Evolutionary conservation across 2,329 filamentous ascomycete species (phyloP).

Genomic region (Pseudodiploospora longispora): DNA sequence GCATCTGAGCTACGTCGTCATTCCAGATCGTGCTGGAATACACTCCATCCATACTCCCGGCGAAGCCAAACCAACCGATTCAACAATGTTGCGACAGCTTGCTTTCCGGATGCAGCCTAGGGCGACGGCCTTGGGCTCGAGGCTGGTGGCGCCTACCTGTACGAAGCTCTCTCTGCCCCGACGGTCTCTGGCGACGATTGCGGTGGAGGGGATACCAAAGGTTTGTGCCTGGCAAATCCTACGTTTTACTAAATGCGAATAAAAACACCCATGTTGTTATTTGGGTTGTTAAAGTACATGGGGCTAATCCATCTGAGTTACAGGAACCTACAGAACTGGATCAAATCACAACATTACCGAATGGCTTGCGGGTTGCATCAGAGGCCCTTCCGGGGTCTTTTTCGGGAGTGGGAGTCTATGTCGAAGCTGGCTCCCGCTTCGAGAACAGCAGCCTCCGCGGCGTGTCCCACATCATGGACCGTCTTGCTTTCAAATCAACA

Average conservation of each 20-base stretch:
- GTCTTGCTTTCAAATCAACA: conserved; percentile 90
- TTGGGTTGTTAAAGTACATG: background rate
- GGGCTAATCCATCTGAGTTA: background rate
- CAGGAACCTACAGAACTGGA: conserved; percentile 78
- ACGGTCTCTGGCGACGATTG: conserved; percentile 24
- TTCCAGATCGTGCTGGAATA: too few species aligned
- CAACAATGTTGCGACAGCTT: conserved; percentile 28
- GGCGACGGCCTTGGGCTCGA: conserved; percentile 17
- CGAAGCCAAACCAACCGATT: background rate
- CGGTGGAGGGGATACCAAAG: conserved; percentile 29
- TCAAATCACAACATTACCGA: conserved; percentile 77
- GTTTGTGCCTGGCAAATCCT: conserved; percentile 11
- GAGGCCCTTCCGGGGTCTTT: conserved; percentile 93
- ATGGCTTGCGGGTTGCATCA: conserved; percentile 89
- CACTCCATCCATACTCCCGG: background rate
- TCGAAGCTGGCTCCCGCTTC: conserved; percentile 91
- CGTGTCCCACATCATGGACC: conserved; percentile 92
- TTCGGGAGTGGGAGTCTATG: conserved; percentile 88
- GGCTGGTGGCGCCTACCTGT: conserved; percentile 14
- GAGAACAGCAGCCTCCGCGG: conserved; percentile 79
- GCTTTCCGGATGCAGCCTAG: conserved; percentile 22
- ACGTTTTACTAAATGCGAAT: background rate
- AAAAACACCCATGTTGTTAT: too few species aligned
- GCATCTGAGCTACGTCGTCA: too few species aligned
- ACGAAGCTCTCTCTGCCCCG: conserved; percentile 15